phyloP scores from a whole-genome alignment of 164 flowering plant species.

The Aristolochia contorta region DNA sequence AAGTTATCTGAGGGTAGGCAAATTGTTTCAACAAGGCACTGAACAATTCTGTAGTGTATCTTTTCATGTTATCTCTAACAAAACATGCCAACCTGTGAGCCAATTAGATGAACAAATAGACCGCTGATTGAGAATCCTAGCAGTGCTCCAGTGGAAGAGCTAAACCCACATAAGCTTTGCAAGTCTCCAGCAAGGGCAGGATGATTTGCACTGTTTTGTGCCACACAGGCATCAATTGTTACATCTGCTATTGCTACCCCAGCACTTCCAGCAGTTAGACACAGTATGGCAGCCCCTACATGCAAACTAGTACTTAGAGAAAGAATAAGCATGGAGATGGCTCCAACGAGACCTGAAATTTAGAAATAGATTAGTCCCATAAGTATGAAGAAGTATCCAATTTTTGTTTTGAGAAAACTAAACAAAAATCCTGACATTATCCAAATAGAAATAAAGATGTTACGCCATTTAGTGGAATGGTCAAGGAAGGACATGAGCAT shows the following conservation, averaged over 20 bases:
- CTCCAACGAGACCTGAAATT: conserved; percentile 57
- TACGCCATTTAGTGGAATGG: too few species aligned
- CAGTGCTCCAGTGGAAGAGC: conserved; percentile 67
- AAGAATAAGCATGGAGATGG: conserved; percentile 54
- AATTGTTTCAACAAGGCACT: too few species aligned
- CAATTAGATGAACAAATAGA: conserved; percentile 68
- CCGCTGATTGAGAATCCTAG: conserved; percentile 83
- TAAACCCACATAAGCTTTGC: conserved; percentile 84
- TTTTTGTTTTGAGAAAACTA: too few species aligned
- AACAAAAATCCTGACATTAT: too few species aligned
- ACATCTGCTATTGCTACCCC: conserved; percentile 96
- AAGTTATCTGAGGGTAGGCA: too few species aligned
- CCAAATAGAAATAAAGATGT: too few species aligned
- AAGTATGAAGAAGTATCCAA: background rate
- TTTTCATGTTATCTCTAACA: too few species aligned
- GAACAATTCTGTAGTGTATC: too few species aligned
- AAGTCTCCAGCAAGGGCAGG: conserved; percentile 83
- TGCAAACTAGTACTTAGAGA: conserved; percentile 57
- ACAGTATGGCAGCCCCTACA: conserved; percentile 48
- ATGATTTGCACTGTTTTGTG: conserved; percentile 64
- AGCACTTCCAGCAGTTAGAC: conserved; percentile 75
- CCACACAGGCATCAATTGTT: conserved; percentile 93
- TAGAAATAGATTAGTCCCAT: background rate
- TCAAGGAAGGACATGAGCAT: too few species aligned
- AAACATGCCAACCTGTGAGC: conserved; percentile 55